Evolutionary conservation across 176 grass and related monocot species (phyloP).

Genomic region (Eremochloa ophiuroides): DNA sequence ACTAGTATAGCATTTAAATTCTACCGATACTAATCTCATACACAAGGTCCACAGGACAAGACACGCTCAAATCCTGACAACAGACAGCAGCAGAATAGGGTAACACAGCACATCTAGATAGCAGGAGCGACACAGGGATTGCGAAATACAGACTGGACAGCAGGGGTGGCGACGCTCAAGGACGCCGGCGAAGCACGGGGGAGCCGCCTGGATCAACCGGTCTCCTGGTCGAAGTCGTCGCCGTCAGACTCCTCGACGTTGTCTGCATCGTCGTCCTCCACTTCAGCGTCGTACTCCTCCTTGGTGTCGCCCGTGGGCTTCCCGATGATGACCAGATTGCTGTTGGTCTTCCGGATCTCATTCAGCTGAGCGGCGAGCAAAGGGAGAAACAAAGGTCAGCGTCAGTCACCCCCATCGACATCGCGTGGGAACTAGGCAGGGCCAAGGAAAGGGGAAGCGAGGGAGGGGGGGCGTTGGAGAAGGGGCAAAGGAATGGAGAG

Average conservation of each 20-base stretch:
- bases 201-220: conserved; percentile 42
- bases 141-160: conserved; percentile 19
- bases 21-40: neutral
- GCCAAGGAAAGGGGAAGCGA: neutral
- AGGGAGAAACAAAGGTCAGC: neutral
- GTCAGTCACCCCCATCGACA: neutral
- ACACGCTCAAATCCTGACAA: neutral
- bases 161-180: neutral
- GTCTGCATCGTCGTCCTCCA: conserved; percentile 82
- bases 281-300: conserved; percentile 78
- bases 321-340: conserved; percentile 70
- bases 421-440: neutral
- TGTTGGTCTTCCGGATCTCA: conserved; percentile 85
- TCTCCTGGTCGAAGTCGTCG: conserved; percentile 94
- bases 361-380: conserved; percentile 33
- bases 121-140: conserved; percentile 1
- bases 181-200: neutral
- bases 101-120: conserved; percentile 4
- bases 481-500: neutral
- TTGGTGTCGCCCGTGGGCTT: conserved; percentile 58
- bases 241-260: conserved; percentile 86
- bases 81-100: neutral
- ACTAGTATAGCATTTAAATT: neutral
- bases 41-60: neutral
- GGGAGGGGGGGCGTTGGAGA: neutral